Percentiles rank a stretch among this genome's conserved stretches.
phyloP scores from a whole-genome alignment of 805 yeast genomes.

The Candida glaebosa region DNA sequence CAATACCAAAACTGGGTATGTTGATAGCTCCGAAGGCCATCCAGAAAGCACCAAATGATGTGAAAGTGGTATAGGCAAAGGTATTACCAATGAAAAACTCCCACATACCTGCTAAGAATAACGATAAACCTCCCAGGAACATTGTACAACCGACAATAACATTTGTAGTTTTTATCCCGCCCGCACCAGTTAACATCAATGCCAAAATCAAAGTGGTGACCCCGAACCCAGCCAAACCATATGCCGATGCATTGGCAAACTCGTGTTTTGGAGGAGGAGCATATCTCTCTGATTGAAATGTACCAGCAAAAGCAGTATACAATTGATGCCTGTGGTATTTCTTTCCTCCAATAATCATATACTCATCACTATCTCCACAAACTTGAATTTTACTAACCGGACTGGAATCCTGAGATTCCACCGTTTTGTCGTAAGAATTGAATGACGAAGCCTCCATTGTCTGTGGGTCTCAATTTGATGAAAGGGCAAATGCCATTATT shows the following conservation, averaged over 20 bases:
- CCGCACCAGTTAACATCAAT: slow-evolving; percentile 43
- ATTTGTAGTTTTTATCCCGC: slow-evolving; percentile 41
- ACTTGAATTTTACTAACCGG: slow-evolving; percentile 19
- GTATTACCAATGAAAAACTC: slow-evolving; percentile 50
- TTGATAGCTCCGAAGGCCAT: slow-evolving; percentile 45
- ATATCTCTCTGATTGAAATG: slow-evolving; percentile 41
- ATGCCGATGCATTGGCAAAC: slow-evolving; percentile 51
- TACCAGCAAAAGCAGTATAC: slow-evolving; percentile 62
- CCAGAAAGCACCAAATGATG: slow-evolving; percentile 57
- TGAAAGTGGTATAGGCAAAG: slow-evolving; percentile 52
- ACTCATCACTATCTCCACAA: slow-evolving; percentile 37
- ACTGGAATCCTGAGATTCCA: slow-evolving; percentile 10
- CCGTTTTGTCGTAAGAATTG: slow-evolving; percentile 1
- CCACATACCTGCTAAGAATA: slow-evolving; percentile 50
- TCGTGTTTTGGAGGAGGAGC: slow-evolving; percentile 46
- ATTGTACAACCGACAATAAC: slow-evolving; percentile 44
- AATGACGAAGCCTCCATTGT: slow-evolving; percentile 1
- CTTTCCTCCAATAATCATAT: slow-evolving; percentile 38
- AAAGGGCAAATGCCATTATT: not conserved
- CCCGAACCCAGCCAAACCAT: slow-evolving; percentile 50
- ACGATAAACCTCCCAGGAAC: slow-evolving; percentile 49
- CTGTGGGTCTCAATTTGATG: not conserved
- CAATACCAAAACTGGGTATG: slow-evolving; percentile 56
- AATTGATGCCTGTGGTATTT: slow-evolving; percentile 53
- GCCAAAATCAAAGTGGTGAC: slow-evolving; percentile 47